Percentiles rank a stretch among this genome's conserved stretches.
These are phyloP conservation scores for Colletotrichum caudatum DNA, from an alignment of 2,329 filamentous ascomycete species.

Conservation along the genomic window DNA sequence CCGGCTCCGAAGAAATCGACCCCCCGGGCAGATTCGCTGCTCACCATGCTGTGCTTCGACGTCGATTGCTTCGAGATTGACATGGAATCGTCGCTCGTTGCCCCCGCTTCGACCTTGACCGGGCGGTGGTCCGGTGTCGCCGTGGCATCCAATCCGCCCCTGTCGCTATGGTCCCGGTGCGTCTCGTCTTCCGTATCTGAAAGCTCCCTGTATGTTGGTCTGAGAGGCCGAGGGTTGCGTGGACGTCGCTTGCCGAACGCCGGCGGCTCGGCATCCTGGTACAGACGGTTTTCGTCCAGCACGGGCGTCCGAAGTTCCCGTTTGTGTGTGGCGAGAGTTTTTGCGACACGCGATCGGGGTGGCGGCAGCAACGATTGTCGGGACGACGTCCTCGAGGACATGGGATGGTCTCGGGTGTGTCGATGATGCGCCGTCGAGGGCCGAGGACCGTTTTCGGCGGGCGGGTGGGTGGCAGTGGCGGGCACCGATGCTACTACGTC, in stretches of 20 bases:
- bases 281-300: conserved; percentile 24
- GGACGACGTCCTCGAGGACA: conserved; percentile 6
- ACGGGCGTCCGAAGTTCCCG: conserved; percentile 28
- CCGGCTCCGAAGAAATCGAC: conserved; percentile 63
- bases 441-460: conserved; percentile 1
- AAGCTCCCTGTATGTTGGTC: conserved; percentile 1
- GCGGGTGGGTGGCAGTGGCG: conserved; percentile 12
- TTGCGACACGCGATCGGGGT: conserved; percentile 1
- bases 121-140: conserved; percentile 24
- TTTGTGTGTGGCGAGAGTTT: conserved; percentile 26
- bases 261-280: conserved; percentile 35
- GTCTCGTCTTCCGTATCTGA: conserved; percentile 21
- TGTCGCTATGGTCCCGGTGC: conserved; percentile 8
- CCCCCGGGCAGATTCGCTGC: conserved; percentile 43
- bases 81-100: conserved; percentile 24
- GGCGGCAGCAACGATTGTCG: conserved; percentile 21
- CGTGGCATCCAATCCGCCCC: neutral
- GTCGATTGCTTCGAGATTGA: conserved; percentile 36
- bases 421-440: conserved; percentile 7
- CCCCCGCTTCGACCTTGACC: neutral
- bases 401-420: neutral
- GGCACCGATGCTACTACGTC: conserved; percentile 13
- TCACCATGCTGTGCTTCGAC: conserved; percentile 32
- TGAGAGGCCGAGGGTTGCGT: conserved; percentile 6
- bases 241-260: conserved; percentile 28